These are phyloP conservation scores for Fusarium acutatum DNA, from an alignment of 2,329 filamentous ascomycete genomes.

Conservation along the genomic window DNA sequence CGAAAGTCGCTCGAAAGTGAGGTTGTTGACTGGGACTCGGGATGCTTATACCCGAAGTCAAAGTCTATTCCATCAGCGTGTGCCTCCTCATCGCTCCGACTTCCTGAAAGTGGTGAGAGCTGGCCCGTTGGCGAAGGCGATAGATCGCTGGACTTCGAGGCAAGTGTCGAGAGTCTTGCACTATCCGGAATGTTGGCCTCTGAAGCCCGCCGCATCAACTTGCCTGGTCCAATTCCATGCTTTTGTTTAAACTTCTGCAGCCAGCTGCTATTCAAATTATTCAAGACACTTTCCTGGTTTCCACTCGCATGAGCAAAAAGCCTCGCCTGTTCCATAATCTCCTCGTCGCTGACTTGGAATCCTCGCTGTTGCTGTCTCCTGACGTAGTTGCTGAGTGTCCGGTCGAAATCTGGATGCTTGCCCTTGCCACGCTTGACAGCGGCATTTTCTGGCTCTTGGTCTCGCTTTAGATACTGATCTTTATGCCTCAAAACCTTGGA, in stretches of 20 bases:
- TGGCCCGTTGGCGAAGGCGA: constrained; percentile 77
- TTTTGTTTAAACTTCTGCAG: constrained; percentile 96
- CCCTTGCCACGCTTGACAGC: constrained; percentile 85
- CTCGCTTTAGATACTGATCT: constrained; percentile 90
- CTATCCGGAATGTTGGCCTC: constrained; percentile 77
- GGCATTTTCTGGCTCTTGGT: constrained; percentile 71
- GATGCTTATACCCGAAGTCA: constrained; percentile 46
- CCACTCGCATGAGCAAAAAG: constrained; percentile 79
- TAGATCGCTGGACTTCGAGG: constrained; percentile 47
- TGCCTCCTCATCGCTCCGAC: constrained; percentile 74
- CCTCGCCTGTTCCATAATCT: constrained; percentile 83
- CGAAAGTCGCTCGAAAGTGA: constrained; percentile 45
- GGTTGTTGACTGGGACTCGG: constrained; percentile 48
- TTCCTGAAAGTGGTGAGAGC: constrained; percentile 73
- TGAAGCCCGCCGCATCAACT: constrained; percentile 65
- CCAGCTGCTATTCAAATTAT: constrained; percentile 79
- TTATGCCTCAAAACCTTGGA: constrained; percentile 95
- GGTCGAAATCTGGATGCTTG: constrained; percentile 89
- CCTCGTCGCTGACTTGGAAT: constrained; percentile 76
- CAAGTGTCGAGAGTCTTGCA: constrained; percentile 63
- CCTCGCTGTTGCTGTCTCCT: constrained; percentile 83
- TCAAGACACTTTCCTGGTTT: constrained; percentile 75
- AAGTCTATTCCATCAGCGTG: constrained; percentile 54
- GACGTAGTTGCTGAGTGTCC: constrained; percentile 87
- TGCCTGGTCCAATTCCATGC: constrained; percentile 66